Conservation (phyloP, 2,329 filamentous ascomycete species). For the Ophioceras dolichostomum region DNA sequence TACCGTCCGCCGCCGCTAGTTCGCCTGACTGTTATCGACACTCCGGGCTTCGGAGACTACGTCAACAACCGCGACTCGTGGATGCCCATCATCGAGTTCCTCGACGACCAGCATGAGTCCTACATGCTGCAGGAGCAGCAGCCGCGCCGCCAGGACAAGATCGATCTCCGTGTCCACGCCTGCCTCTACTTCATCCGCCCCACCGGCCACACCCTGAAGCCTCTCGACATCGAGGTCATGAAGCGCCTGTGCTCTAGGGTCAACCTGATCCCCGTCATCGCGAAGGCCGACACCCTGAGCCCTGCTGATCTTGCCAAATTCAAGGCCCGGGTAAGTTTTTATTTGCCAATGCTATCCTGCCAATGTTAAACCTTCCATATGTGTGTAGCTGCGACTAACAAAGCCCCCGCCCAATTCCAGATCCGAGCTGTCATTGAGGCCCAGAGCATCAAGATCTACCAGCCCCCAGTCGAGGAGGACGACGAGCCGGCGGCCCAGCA, state of each 20-base stretch:
- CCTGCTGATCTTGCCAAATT: conserved; percentile 83
- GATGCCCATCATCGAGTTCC: conserved; percentile 99
- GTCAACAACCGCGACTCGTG: conserved; percentile 99
- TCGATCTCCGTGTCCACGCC: conserved; percentile 95
- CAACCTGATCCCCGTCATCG: conserved; percentile 95
- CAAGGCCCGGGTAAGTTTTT: conserved; percentile 72
- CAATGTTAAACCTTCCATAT: no score
- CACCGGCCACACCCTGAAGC: conserved; percentile 96
- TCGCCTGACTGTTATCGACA: conserved; percentile 96
- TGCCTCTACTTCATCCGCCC: conserved; percentile 99
- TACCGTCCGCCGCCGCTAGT: no score
- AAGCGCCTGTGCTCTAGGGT: conserved; percentile 97
- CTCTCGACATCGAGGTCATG: conserved; percentile 99
- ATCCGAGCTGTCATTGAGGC: conserved; percentile 93
- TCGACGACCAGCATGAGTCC: conserved; percentile 99
- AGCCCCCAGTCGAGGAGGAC: conserved; percentile 94
- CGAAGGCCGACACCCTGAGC: conserved; percentile 96
- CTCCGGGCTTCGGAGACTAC: conserved; percentile 97
- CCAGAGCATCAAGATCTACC: conserved; percentile 99
- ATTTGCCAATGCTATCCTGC: neutral
- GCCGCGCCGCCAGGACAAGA: conserved; percentile 95
- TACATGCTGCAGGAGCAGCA: conserved; percentile 99
- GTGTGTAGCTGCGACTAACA: no score
- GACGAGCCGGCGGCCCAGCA: conserved; percentile 94
- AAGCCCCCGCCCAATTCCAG: conserved; percentile 38